Evolutionary conservation across 2,329 filamentous ascomycete genomes (phyloP).

Genomic region (Colletotrichum eleusines): DNA sequence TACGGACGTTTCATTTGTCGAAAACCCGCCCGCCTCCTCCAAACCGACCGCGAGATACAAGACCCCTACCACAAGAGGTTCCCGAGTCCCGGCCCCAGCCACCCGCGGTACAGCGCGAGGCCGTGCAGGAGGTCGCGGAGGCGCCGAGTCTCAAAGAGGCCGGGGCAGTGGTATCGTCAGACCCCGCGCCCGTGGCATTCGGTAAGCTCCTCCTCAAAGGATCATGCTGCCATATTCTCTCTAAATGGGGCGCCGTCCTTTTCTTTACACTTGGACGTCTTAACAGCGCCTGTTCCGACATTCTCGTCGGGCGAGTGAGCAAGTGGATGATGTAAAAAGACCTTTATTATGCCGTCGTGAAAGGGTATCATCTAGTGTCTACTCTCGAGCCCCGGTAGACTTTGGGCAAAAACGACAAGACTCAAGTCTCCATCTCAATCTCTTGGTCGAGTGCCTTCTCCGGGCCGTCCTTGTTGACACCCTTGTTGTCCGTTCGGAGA

Average conservation of each 20-base stretch:
- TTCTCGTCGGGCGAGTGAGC: neutral
- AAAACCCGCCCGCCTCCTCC: constrained; percentile 76
- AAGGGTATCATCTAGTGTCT: constrained; percentile 38
- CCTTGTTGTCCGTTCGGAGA: constrained; percentile 75
- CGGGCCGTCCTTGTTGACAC: constrained; percentile 46
- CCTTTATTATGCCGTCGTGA: constrained; percentile 28
- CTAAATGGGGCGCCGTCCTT: neutral
- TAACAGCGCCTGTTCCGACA: neutral
- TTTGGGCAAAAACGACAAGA: neutral
- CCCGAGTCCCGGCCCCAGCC: constrained; percentile 60
- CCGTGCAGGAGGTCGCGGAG: constrained; percentile 46
- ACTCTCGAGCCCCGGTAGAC: constrained; percentile 18
- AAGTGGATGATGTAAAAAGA: constrained; percentile 7
- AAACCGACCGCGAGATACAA: constrained; percentile 62
- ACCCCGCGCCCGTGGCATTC: constrained; percentile 60
- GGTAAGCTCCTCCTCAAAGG: constrained; percentile 45
- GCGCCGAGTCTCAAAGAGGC: constrained; percentile 51
- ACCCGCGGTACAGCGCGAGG: constrained; percentile 54
- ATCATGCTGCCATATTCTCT: neutral
- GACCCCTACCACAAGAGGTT: constrained; percentile 54
- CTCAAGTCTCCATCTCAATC: constrained; percentile 52
- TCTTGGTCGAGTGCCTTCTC: constrained; percentile 49
- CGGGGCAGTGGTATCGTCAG: constrained; percentile 61
- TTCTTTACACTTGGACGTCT: neutral
- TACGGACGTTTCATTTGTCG: constrained; percentile 90